A percentile compares a stretch with the other conserved stretches of the same genome.
phyloP scores from a whole-genome alignment of 805 yeast species.

The Wickerhamomyces pijperi region DNA sequence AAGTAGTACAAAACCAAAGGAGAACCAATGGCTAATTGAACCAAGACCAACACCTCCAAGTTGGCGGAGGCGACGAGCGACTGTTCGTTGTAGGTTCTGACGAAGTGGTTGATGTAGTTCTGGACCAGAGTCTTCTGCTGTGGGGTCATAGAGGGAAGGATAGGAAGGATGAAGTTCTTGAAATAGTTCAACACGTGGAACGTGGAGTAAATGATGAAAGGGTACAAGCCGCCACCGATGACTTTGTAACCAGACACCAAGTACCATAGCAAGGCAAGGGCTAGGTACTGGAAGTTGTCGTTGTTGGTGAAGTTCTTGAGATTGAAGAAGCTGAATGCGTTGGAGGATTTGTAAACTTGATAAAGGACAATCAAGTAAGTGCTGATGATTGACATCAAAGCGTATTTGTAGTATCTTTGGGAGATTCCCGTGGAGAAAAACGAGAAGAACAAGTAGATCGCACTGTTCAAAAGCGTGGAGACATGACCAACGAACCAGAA shows the following conservation, averaged over 20 bases:
- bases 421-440: constrained; percentile 26
- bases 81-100: constrained; percentile 29
- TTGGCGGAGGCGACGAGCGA: constrained; percentile 33
- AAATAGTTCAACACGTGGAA: constrained; percentile 56
- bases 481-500: constrained; percentile 63
- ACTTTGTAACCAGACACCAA: constrained; percentile 30
- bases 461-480: constrained; percentile 32
- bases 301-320: constrained; percentile 25
- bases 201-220: constrained; percentile 50
- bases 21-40: constrained; percentile 28
- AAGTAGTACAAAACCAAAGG: constrained; percentile 29
- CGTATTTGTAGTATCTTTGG: constrained; percentile 26
- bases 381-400: constrained; percentile 40
- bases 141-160: constrained; percentile 24
- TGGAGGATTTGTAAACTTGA: constrained; percentile 39
- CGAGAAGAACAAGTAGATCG: constrained; percentile 27
- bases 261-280: constrained; percentile 30
- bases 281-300: constrained; percentile 56
- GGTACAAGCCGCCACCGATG: constrained; percentile 38
- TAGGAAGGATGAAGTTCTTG: constrained; percentile 42
- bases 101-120: constrained; percentile 21
- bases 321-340: constrained; percentile 19
- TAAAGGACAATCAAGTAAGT: constrained; percentile 55
- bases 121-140: constrained; percentile 19
- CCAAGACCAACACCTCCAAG: constrained; percentile 31